phyloP scores from a whole-genome alignment of 2,329 filamentous ascomycete species.

The Colletotrichum lentis region DNA sequence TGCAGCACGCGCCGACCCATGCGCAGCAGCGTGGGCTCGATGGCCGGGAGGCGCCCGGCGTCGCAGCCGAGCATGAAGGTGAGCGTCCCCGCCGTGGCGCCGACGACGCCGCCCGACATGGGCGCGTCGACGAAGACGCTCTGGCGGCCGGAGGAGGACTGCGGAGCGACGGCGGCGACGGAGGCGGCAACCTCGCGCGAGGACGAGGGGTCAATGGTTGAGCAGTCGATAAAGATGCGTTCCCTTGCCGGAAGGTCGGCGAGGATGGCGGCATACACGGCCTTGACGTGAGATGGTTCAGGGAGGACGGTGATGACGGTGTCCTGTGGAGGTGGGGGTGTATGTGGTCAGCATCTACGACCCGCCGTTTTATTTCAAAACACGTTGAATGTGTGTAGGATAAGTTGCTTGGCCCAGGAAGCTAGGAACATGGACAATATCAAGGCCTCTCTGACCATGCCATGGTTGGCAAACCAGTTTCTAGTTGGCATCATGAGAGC shows the following conservation, averaged over 20 bases:
- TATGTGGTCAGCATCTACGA: constrained; percentile 41
- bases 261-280: constrained; percentile 81
- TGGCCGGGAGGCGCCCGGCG: constrained; percentile 65
- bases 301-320: constrained; percentile 89
- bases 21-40: constrained; percentile 73
- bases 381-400: constrained; percentile 60
- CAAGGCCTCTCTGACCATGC: not conserved
- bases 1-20: constrained; percentile 92
- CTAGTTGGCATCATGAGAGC: not conserved
- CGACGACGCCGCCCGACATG: constrained; percentile 96
- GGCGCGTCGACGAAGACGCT: constrained; percentile 91
- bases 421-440: constrained; percentile 44
- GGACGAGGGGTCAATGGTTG: constrained; percentile 91
- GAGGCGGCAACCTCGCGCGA: constrained; percentile 79
- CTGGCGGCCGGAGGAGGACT: constrained; percentile 47
- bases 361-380: too few relatives aligned
- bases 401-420: constrained; percentile 63
- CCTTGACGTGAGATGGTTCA: constrained; percentile 85
- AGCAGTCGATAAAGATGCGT: constrained; percentile 92
- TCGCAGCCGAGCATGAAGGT: constrained; percentile 94
- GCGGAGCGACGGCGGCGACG: constrained; percentile 64
- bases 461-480: constrained; percentile 19
- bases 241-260: constrained; percentile 62
- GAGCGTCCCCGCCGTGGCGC: constrained; percentile 83
- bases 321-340: constrained; percentile 63